A percentile compares a stretch with the other conserved stretches of the same genome.
Evolutionary conservation across 169 alveolate species (phyloP).

Genomic region (Plasmodium malariae): DNA sequence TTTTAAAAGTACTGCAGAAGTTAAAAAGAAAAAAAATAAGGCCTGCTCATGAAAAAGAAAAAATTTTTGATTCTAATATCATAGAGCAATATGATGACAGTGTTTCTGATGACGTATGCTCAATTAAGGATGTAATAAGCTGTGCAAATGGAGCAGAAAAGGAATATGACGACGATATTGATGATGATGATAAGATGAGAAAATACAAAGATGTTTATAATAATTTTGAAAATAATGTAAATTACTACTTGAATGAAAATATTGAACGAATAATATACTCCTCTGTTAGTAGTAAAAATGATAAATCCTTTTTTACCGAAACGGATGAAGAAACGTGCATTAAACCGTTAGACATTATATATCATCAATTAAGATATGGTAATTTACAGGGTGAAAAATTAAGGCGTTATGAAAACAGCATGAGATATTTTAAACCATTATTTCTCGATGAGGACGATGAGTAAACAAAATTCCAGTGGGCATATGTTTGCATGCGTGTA

Average conservation of each 20-base stretch:
- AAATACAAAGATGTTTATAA: constrained; percentile 49
- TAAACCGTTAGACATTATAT: not conserved
- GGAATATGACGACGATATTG: not conserved
- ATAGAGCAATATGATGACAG: not conserved
- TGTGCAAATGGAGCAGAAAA: not conserved
- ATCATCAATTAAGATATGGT: constrained; percentile 19
- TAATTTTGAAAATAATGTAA: constrained; percentile 58
- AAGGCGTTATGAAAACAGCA: constrained; percentile 1
- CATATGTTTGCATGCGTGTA: not conserved
- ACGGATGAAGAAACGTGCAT: not conserved
- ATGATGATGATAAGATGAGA: too few species aligned
- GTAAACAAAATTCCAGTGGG: not conserved
- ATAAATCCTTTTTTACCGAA: not conserved
- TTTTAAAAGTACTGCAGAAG: constrained; percentile 14
- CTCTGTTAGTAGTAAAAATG: constrained; percentile 11
- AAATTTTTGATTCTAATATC: not conserved
- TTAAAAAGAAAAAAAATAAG: constrained; percentile 17
- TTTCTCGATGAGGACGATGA: not conserved
- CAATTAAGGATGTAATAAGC: constrained; percentile 3
- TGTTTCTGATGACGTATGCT: not conserved
- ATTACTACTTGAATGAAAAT: constrained; percentile 27
- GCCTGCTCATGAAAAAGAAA: not conserved
- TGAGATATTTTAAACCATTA: constrained; percentile 17
- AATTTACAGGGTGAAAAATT: constrained; percentile 13
- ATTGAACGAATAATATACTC: constrained; percentile 37